These are phyloP conservation scores for Saccharomycopsis malanga DNA, from an alignment of 805 yeast genomes.

Conservation along the genomic window DNA sequence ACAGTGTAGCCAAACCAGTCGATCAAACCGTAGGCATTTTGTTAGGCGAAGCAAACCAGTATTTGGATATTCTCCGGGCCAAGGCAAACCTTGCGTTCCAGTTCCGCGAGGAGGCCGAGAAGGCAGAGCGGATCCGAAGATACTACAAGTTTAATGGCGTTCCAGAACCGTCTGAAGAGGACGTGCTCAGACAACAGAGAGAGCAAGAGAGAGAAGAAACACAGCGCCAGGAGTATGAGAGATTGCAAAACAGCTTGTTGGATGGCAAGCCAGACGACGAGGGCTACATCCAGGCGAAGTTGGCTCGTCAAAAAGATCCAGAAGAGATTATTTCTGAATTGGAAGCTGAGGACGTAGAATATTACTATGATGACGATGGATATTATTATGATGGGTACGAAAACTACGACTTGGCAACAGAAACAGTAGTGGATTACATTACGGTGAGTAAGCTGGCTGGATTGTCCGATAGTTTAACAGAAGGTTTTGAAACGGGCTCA, in stretches of 20 bases:
- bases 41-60: constrained; percentile 54
- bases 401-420: constrained; percentile 2
- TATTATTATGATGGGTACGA: constrained; percentile 12
- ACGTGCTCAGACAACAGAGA: constrained; percentile 22
- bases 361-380: constrained; percentile 17
- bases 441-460: neutral
- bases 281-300: constrained; percentile 34
- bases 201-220: constrained; percentile 23
- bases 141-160: constrained; percentile 15
- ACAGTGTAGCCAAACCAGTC: constrained; percentile 21
- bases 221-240: constrained; percentile 28
- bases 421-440: neutral
- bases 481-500: too few species aligned
- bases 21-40: constrained; percentile 40
- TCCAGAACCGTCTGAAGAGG: constrained; percentile 21
- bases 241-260: constrained; percentile 18
- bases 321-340: constrained; percentile 34
- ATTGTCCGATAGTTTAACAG: neutral
- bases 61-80: constrained; percentile 49
- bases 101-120: constrained; percentile 41
- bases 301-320: constrained; percentile 27
- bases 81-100: constrained; percentile 54
- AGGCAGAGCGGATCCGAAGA: constrained; percentile 24
- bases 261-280: constrained; percentile 48
- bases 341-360: constrained; percentile 12